Conservation (phyloP, 352 stramenopile species). For the Peronosclerospora sorghi region DNA sequence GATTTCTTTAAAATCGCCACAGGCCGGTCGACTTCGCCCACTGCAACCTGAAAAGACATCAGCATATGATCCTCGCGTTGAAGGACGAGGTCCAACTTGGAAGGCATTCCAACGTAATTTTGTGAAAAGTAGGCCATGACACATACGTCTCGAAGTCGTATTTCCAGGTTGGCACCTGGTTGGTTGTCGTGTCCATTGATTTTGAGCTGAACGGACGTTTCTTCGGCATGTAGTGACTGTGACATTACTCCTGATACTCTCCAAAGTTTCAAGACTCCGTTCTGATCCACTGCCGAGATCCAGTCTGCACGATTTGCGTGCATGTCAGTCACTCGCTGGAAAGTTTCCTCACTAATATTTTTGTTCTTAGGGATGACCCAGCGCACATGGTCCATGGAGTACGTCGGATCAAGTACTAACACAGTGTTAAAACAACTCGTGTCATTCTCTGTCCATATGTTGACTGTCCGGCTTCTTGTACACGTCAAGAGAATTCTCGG, state of each 20-base stretch:
- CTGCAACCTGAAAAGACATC: slow-evolving; percentile 56
- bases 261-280: slow-evolving; percentile 60
- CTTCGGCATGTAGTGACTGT: slow-evolving; percentile 22
- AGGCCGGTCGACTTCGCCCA: slow-evolving; percentile 24
- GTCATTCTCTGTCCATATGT: slow-evolving; percentile 50
- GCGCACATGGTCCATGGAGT: slow-evolving; percentile 50
- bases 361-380: slow-evolving; percentile 76
- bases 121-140: slow-evolving; percentile 79
- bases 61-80: slow-evolving; percentile 67
- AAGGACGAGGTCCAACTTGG: slow-evolving; percentile 63
- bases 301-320: slow-evolving; percentile 51
- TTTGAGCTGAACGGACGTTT: slow-evolving; percentile 60
- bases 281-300: slow-evolving; percentile 58
- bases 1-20: slow-evolving; percentile 65
- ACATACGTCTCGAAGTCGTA: slow-evolving; percentile 42
- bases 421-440: slow-evolving; percentile 18
- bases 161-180: neutral
- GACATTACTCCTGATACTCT: slow-evolving; percentile 37
- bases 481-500: slow-evolving; percentile 68
- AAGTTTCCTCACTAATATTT: slow-evolving; percentile 74
- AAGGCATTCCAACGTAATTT: slow-evolving; percentile 57
- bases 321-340: slow-evolving; percentile 31
- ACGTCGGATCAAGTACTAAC: slow-evolving; percentile 41
- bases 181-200: slow-evolving; percentile 47
- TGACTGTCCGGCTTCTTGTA: slow-evolving; percentile 32